Conservation (phyloP, 768 basidiomycete genomes). For the Albatrellus ellisii region DNA sequence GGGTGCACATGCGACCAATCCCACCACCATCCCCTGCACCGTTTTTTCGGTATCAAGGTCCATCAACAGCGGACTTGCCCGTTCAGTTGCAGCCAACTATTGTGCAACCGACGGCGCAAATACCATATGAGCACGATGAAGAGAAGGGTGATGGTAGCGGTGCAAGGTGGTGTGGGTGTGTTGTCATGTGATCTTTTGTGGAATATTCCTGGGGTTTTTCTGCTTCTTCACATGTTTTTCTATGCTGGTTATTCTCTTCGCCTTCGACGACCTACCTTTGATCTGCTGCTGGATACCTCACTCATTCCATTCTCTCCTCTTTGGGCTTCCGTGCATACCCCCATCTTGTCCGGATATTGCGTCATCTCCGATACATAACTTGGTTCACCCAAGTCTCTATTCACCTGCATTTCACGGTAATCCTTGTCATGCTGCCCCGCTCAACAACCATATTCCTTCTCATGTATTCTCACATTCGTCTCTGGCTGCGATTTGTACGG, state of each 20-base stretch:
- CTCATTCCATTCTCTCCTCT: too few relatives aligned
- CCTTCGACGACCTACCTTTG: too few relatives aligned
- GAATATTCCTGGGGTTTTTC: background rate
- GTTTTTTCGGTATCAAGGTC: constrained; percentile 20
- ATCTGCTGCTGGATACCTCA: too few relatives aligned
- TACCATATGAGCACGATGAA: constrained; percentile 20
- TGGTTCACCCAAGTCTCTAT: too few relatives aligned
- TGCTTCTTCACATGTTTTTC: constrained; percentile 1
- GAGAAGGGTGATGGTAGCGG: constrained; percentile 35
- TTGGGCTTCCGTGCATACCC: too few relatives aligned
- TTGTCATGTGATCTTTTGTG: constrained; percentile 58
- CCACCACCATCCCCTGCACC: constrained; percentile 44
- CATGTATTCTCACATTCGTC: too few relatives aligned
- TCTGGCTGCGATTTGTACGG: too few relatives aligned
- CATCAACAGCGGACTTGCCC: background rate
- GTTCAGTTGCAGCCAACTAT: background rate
- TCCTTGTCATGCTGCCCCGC: too few relatives aligned
- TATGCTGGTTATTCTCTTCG: background rate
- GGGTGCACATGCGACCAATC: constrained; percentile 12
- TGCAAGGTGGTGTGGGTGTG: constrained; percentile 69
- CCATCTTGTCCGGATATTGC: too few relatives aligned
- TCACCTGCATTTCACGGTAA: too few relatives aligned
- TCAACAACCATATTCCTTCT: too few relatives aligned
- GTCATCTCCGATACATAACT: too few relatives aligned
- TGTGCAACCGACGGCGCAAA: background rate